Conservation (phyloP, 140 eudicot genomes). For the Eryngium alpinum region DNA sequence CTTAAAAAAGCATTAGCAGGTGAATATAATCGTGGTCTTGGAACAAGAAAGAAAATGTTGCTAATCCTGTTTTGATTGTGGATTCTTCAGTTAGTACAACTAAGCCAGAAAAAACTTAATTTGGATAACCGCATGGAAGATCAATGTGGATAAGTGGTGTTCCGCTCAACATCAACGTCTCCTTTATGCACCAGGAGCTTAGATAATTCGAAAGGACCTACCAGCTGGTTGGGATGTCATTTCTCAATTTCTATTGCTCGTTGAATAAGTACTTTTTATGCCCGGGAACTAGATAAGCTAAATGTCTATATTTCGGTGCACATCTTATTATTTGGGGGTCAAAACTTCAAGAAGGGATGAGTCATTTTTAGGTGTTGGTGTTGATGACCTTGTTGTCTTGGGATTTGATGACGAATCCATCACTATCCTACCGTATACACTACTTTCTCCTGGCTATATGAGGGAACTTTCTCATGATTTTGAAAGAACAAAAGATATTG, state of each 20-base stretch:
- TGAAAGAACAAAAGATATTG: slow-evolving; percentile 42
- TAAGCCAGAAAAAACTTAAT: slow-evolving; percentile 36
- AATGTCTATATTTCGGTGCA: slow-evolving; percentile 66
- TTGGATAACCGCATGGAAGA: slow-evolving; percentile 44
- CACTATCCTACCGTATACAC: slow-evolving; percentile 72
- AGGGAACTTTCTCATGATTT: slow-evolving; percentile 60
- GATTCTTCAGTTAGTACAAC: slow-evolving; percentile 28
- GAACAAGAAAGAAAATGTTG: slow-evolving; percentile 23
- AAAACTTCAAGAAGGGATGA: slow-evolving; percentile 65
- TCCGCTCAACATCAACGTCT: slow-evolving; percentile 33
- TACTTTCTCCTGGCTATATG: slow-evolving; percentile 54
- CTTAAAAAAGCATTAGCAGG: slow-evolving; percentile 97
- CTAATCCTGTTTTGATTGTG: slow-evolving; percentile 28
- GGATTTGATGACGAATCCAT: slow-evolving; percentile 97
- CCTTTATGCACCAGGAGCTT: slow-evolving; percentile 48
- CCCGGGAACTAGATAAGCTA: slow-evolving; percentile 57
- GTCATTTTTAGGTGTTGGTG: slow-evolving; percentile 57
- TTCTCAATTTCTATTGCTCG: slow-evolving; percentile 62
- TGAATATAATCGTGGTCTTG: slow-evolving; percentile 39
- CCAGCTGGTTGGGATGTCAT: slow-evolving; percentile 79
- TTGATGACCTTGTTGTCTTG: slow-evolving; percentile 65
- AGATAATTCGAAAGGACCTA: slow-evolving; percentile 51
- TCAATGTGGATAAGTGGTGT: slow-evolving; percentile 24
- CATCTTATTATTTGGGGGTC: slow-evolving; percentile 64
- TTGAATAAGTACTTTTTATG: slow-evolving; percentile 47